Conservation (phyloP, 2,329 filamentous ascomycete species). For the Ustulina deusta region DNA sequence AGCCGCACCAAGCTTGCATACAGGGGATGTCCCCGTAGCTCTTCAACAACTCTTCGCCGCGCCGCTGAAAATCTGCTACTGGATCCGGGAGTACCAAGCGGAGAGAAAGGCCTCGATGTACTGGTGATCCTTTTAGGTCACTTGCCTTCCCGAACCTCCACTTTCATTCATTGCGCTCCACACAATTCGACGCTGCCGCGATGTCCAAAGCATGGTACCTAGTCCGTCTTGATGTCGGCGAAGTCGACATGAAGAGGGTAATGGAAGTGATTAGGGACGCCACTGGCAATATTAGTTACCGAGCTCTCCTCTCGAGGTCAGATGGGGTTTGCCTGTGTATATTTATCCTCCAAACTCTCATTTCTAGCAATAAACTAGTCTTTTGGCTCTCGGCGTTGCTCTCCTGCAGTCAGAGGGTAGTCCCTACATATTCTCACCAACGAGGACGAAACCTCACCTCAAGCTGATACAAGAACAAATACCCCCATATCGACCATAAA, state of each 20-base stretch:
- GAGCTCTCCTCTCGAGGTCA: conserved; percentile 33
- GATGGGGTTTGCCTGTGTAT: conserved; percentile 30
- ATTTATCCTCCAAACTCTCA: conserved; percentile 28
- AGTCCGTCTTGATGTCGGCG: conserved; percentile 22
- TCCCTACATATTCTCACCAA: conserved; percentile 1
- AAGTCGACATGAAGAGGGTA: conserved; percentile 22
- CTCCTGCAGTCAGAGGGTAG: conserved; percentile 12
- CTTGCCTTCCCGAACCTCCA: conserved; percentile 50
- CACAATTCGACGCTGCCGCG: conserved; percentile 38
- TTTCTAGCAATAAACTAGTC: conserved; percentile 11
- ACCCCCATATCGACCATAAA: conserved; percentile 14
- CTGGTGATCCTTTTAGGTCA: conserved; percentile 39
- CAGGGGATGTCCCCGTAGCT: conserved; percentile 23
- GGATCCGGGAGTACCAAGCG: conserved; percentile 23
- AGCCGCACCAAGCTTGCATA: conserved; percentile 33
- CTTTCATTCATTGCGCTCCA: conserved; percentile 46
- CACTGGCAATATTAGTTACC: conserved; percentile 43
- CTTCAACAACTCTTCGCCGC: conserved; percentile 33
- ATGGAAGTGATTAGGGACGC: conserved; percentile 30
- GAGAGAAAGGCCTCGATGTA: conserved; percentile 37
- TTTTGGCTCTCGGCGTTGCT: conserved; percentile 27
- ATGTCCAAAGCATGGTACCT: conserved; percentile 37
- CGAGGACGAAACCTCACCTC: conserved; percentile 11
- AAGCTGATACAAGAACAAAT: conserved; percentile 16
- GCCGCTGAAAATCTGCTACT: conserved; percentile 4